These are phyloP conservation scores for Achaetomium macrosporum DNA, from an alignment of 2,329 filamentous ascomycete species.

Conservation along the genomic window DNA sequence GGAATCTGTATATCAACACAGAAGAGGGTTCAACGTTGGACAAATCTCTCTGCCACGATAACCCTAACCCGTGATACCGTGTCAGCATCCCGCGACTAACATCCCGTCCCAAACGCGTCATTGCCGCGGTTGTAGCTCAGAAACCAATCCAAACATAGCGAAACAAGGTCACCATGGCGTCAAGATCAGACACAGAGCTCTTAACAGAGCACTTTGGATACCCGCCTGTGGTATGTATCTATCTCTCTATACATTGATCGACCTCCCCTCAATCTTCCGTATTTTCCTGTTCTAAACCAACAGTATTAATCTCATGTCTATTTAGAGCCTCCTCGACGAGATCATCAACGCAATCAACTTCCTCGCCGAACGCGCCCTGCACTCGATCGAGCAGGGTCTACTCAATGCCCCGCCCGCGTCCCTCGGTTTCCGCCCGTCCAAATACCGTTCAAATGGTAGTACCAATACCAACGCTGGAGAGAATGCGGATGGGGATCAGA, in stretches of 20 bases:
- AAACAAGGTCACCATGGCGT: constrained; percentile 9
- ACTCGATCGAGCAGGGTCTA: constrained; percentile 79
- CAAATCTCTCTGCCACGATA: neutral
- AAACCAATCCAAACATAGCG: neutral
- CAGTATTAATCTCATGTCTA: no score
- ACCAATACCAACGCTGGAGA: constrained; percentile 6
- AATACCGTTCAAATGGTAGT: constrained; percentile 18
- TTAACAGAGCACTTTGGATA: constrained; percentile 95
- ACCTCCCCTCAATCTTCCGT: no score
- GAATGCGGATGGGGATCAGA: neutral
- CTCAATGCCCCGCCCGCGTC: constrained; percentile 64
- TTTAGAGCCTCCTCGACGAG: constrained; percentile 92
- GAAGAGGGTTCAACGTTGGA: no score
- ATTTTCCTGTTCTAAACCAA: no score
- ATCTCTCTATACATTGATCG: no score
- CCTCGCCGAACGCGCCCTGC: constrained; percentile 82
- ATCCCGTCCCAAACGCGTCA: constrained; percentile 2
- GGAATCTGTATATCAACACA: no score
- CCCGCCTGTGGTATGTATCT: constrained; percentile 76
- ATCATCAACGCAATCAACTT: constrained; percentile 97
- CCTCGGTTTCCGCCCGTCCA: constrained; percentile 67
- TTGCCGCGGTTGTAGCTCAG: neutral
- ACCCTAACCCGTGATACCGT: neutral
- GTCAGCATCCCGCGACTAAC: neutral
- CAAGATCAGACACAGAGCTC: constrained; percentile 54